These are phyloP conservation scores for Vitis rotundifolia DNA, from an alignment of 164 flowering plant species.

Conservation along the genomic window DNA sequence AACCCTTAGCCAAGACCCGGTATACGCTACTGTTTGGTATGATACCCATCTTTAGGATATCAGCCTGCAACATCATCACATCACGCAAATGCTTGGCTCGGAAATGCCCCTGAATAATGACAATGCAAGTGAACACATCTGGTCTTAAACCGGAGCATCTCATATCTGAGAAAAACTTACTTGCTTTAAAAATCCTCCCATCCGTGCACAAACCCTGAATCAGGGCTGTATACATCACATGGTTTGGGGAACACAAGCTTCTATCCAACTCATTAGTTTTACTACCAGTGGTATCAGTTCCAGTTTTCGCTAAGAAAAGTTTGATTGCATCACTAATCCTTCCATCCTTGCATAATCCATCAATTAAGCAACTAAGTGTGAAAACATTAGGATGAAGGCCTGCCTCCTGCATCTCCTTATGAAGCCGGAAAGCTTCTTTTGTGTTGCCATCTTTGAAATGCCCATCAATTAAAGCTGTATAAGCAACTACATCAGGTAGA, in stretches of 20 bases:
- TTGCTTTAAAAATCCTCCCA: constrained; percentile 56
- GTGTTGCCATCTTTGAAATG: constrained; percentile 52
- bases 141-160: constrained; percentile 44
- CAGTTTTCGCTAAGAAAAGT: constrained; percentile 40
- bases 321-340: constrained; percentile 45
- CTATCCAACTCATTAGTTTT: constrained; percentile 9
- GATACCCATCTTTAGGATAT: constrained; percentile 68
- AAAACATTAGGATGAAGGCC: constrained; percentile 52
- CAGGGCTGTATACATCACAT: constrained; percentile 46
- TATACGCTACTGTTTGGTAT: constrained; percentile 29
- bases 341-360: constrained; percentile 74
- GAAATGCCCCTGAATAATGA: constrained; percentile 43
- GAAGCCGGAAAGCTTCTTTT: constrained; percentile 54
- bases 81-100: constrained; percentile 32
- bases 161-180: constrained; percentile 66
- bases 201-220: constrained; percentile 61
- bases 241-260: constrained; percentile 28
- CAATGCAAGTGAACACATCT: constrained; percentile 38
- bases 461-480: constrained; percentile 69
- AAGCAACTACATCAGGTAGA: constrained; percentile 68
- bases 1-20: constrained; percentile 30
- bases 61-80: constrained; percentile 67
- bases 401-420: constrained; percentile 53
- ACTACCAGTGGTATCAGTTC: constrained; percentile 1
- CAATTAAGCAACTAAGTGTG: constrained; percentile 55